These are phyloP conservation scores for Colletotrichum tamarilloi DNA, from an alignment of 2,329 filamentous ascomycete genomes.

Conservation along the genomic window DNA sequence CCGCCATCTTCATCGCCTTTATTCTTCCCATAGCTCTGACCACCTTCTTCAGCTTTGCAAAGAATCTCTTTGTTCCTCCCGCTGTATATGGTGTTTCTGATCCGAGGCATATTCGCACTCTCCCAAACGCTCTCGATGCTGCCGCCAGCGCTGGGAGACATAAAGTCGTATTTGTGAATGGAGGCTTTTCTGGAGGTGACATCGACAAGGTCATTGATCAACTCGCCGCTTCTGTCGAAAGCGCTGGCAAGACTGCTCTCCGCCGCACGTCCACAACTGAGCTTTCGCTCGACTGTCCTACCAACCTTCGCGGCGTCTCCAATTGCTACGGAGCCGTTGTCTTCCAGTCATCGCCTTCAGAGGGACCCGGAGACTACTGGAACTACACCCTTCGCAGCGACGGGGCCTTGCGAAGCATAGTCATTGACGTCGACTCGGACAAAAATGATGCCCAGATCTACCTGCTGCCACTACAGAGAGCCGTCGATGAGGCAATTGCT, in stretches of 20 bases:
- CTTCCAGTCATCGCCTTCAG: constrained; percentile 79
- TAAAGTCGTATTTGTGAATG: constrained; percentile 83
- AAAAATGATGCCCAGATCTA: constrained; percentile 84
- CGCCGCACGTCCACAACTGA: constrained; percentile 66
- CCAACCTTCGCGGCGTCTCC: constrained; percentile 73
- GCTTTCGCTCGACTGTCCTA: constrained; percentile 72
- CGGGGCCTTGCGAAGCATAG: constrained; percentile 72
- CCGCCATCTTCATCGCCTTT: constrained; percentile 67
- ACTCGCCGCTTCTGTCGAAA: constrained; percentile 68
- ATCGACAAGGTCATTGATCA: constrained; percentile 77
- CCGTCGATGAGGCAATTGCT: constrained; percentile 80
- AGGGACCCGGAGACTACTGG: constrained; percentile 77
- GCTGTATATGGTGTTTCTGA: constrained; percentile 79
- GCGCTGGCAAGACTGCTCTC: constrained; percentile 65
- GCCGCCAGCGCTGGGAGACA: constrained; percentile 68
- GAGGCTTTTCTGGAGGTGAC: constrained; percentile 73
- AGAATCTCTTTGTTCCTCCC: constrained; percentile 85
- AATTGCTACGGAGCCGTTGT: constrained; percentile 79
- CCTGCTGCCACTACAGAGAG: constrained; percentile 80
- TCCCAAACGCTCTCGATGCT: constrained; percentile 70
- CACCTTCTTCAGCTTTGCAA: constrained; percentile 75
- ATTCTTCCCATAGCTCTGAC: constrained; percentile 69
- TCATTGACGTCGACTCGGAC: constrained; percentile 71
- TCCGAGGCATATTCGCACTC: constrained; percentile 68
- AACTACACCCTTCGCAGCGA: constrained; percentile 89